Conservation (phyloP, 148 eudicot genomes). For the Spergularia marina region DNA sequence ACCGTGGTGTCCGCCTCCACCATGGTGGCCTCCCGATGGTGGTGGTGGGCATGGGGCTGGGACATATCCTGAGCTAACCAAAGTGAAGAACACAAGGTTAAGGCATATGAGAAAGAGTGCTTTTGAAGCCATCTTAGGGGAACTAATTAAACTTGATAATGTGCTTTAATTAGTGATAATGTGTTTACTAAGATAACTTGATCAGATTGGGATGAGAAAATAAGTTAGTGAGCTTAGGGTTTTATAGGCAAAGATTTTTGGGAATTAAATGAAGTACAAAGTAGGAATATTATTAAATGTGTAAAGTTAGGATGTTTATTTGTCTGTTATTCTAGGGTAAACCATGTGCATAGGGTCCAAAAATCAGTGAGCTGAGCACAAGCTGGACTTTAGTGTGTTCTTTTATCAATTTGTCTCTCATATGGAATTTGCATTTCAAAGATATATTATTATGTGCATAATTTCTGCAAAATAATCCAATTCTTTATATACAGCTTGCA, state of each 20-base stretch:
- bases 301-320: background rate
- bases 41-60: slow-evolving; percentile 12
- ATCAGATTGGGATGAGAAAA: slow-evolving; percentile 2
- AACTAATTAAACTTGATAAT: background rate
- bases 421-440: too few relatives aligned
- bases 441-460: background rate
- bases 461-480: background rate
- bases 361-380: slow-evolving; percentile 1
- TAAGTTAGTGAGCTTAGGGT: background rate
- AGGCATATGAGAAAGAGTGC: background rate
- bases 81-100: slow-evolving; percentile 17
- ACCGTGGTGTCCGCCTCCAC: too few relatives aligned
- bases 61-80: slow-evolving; percentile 10
- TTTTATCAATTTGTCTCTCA: background rate
- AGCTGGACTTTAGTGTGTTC: background rate
- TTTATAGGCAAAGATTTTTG: slow-evolving; percentile 7
- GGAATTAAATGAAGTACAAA: background rate
- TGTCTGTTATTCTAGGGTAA: background rate
- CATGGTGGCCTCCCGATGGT: too few relatives aligned
- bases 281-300: background rate
- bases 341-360: slow-evolving; percentile 1
- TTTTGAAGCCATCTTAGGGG: slow-evolving; percentile 12
- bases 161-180: background rate
- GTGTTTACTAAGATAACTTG: background rate
- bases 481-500: background rate